Conservation (phyloP, 139 green algal genomes). For the Tetradesmus obliquus region DNA sequence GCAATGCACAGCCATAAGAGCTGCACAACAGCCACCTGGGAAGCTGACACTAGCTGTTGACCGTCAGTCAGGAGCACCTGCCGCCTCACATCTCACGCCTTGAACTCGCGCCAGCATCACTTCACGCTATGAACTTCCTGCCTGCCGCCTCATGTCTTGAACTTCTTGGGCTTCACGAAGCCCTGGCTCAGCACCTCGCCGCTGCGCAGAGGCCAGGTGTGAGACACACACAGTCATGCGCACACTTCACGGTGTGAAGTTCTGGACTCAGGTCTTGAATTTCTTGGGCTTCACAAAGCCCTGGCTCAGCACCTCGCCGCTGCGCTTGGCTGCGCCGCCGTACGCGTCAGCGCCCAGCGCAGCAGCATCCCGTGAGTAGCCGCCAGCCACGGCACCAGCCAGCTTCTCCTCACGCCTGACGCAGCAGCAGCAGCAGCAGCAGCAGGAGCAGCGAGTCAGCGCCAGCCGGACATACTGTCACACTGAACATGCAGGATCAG, state of each 20-base stretch:
- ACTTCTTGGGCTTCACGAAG: constrained; percentile 75
- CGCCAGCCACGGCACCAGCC: constrained; percentile 12
- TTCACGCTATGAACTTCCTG: too few species aligned
- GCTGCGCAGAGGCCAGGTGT: not conserved
- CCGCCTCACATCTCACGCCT: too few species aligned
- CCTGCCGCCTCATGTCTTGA: constrained; percentile 48
- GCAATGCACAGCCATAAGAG: too few species aligned
- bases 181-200: constrained; percentile 44
- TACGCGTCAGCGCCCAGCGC: constrained; percentile 36
- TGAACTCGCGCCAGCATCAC: too few species aligned
- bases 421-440: not conserved
- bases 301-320: constrained; percentile 38
- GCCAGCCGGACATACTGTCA: not conserved
- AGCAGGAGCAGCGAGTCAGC: not conserved
- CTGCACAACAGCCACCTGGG: too few species aligned
- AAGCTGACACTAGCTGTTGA: too few species aligned
- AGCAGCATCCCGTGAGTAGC: constrained; percentile 47
- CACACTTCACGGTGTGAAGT: too few species aligned
- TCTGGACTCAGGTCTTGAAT: constrained; percentile 58
- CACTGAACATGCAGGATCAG: not conserved
- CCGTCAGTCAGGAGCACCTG: too few species aligned
- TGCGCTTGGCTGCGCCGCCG: constrained; percentile 32
- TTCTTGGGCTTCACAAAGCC: constrained; percentile 73
- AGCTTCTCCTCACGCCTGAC: constrained; percentile 11
- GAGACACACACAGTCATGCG: too few species aligned